Evolutionary conservation across 2,329 filamentous ascomycete genomes (phyloP).

Genomic region (Pseudocercospora cruenta): DNA sequence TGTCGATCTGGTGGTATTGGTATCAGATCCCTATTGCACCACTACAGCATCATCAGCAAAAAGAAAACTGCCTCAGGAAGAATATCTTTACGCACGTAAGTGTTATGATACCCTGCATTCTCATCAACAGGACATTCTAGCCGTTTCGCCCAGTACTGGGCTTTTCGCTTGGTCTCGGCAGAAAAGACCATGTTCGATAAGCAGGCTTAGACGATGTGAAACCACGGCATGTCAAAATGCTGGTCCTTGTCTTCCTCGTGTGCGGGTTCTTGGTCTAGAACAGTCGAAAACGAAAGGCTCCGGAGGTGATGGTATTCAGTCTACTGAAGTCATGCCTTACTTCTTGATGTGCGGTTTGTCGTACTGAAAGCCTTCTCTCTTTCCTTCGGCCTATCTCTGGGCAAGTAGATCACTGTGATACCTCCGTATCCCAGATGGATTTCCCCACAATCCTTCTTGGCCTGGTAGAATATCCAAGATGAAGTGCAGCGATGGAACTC

Average conservation of each 20-base stretch:
- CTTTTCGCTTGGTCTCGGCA: neutral
- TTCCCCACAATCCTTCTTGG: too few species aligned
- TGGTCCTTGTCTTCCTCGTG: neutral
- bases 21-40: constrained; percentile 23
- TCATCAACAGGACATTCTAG: constrained; percentile 22
- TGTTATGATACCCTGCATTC: constrained; percentile 20
- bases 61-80: neutral
- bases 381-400: too few species aligned
- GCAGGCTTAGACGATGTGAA: neutral
- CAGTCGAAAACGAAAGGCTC: neutral
- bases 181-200: neutral
- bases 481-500: too few species aligned
- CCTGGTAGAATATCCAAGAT: too few species aligned
- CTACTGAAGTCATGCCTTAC: neutral
- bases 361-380: too few species aligned
- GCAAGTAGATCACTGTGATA: too few species aligned
- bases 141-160: constrained; percentile 14
- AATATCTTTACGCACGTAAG: constrained; percentile 1
- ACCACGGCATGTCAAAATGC: neutral
- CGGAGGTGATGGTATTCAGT: too few species aligned
- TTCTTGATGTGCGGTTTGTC: too few species aligned
- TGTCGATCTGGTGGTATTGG: constrained; percentile 15
- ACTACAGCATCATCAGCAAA: neutral
- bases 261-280: neutral
- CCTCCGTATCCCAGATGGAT: too few species aligned